Conservation (phyloP, 257 asterid genomes). For the Solanum etuberosum region DNA sequence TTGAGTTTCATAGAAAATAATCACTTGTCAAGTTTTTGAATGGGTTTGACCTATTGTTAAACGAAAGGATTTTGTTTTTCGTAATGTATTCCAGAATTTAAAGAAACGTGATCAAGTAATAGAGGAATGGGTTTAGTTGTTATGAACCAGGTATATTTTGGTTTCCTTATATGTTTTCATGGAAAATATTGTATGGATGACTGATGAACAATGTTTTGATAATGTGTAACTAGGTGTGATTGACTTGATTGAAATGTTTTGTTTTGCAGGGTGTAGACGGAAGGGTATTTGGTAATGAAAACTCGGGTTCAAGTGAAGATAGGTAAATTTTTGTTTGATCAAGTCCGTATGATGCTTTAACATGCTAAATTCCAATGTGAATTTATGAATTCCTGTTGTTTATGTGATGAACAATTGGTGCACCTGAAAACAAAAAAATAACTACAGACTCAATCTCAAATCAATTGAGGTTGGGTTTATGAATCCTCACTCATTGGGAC, state of each 20-base stretch:
- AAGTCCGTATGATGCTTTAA: not conserved
- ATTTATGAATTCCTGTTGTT: not conserved
- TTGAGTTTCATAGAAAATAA: not conserved
- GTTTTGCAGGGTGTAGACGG: conserved; percentile 75
- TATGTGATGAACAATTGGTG: not conserved
- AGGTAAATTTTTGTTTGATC: conserved; percentile 26
- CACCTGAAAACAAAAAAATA: not conserved
- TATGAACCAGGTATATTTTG: conserved; percentile 59
- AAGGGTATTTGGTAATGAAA: conserved; percentile 71
- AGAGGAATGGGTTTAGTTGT: conserved; percentile 64
- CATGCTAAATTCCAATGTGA: not conserved
- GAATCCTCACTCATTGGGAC: not conserved
- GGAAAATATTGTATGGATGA: not conserved
- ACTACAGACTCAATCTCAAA: not conserved
- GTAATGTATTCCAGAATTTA: conserved; percentile 28
- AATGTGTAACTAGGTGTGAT: conserved; percentile 3
- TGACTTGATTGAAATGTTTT: not conserved
- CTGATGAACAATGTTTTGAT: not conserved
- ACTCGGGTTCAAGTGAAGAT: conserved; percentile 60
- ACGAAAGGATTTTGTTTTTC: not conserved
- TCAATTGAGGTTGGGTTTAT: not conserved
- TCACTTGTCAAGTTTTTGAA: not conserved
- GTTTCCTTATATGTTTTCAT: not conserved
- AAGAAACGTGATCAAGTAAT: conserved; percentile 11
- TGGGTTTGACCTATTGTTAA: not conserved